phyloP scores from a whole-genome alignment of 768 basidiomycete genomes.

The Mycena olivaceomarginata region DNA sequence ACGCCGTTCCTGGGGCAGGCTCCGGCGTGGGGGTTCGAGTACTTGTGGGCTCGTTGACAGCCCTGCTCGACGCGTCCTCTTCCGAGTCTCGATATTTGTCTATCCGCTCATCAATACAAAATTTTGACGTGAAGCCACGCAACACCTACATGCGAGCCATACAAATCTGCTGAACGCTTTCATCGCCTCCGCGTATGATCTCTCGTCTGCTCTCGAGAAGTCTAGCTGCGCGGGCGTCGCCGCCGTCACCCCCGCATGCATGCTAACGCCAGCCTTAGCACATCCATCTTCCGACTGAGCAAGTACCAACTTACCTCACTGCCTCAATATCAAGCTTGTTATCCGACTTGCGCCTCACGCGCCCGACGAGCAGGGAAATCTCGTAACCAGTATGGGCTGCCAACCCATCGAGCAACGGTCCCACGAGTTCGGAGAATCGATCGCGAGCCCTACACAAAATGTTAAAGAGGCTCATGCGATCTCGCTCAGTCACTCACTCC shows the following conservation, averaged over 20 bases:
- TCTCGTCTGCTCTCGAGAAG: neutral
- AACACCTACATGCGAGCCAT: neutral
- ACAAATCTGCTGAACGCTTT: neutral
- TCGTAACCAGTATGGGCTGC: neutral
- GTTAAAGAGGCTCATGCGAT: no score
- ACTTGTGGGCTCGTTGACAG: no score
- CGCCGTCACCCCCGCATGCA: neutral
- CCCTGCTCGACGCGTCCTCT: no score
- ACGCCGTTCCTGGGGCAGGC: no score
- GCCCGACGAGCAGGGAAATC: neutral
- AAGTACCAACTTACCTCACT: neutral
- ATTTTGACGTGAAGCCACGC: neutral
- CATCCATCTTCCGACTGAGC: no score
- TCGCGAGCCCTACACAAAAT: neutral
- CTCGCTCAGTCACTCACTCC: neutral
- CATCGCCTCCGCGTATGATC: neutral
- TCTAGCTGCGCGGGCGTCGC: neutral
- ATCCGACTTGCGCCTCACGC: neutral
- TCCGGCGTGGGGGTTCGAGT: no score
- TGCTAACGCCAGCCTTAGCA: neutral
- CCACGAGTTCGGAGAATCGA: neutral
- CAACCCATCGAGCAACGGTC: neutral
- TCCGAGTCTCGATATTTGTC: constrained; percentile 11
- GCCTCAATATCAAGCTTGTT: neutral
- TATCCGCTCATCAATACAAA: neutral